Percentiles rank a stretch among this genome's conserved stretches.
Conservation (phyloP, 441 rosid genomes). For the Euphorbia schlechtendalii region DNA sequence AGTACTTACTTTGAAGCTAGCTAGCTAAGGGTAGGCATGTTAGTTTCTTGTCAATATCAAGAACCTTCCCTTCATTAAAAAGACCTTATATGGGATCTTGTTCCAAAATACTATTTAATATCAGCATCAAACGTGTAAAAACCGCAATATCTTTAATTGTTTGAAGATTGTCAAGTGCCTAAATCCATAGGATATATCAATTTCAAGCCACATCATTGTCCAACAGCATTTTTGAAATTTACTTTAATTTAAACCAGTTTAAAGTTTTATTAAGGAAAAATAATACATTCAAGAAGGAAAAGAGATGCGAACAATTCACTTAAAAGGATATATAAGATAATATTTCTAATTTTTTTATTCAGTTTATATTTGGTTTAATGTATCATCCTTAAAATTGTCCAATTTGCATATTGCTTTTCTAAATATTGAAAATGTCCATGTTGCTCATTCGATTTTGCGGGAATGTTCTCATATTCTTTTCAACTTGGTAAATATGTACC, state of each 20-base stretch:
- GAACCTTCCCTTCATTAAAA: slow-evolving; percentile 34
- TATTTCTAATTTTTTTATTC: no score
- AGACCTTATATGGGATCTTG: slow-evolving; percentile 31
- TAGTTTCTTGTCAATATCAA: slow-evolving; percentile 77
- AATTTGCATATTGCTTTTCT: no score
- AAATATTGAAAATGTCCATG: no score
- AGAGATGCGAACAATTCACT: no score
- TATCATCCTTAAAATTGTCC: no score
- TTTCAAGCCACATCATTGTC: not conserved
- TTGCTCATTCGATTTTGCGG: no score
- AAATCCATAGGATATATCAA: not conserved
- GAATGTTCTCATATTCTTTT: no score
- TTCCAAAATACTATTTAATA: slow-evolving; percentile 16
- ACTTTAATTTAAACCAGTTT: not conserved
- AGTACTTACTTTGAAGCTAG: slow-evolving; percentile 10
- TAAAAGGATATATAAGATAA: no score
- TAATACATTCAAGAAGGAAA: no score
- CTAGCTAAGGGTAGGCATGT: slow-evolving; percentile 28
- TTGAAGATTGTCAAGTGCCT: slow-evolving; percentile 24
- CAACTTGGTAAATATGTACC: no score
- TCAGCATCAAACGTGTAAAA: slow-evolving; percentile 33
- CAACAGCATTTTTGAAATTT: not conserved
- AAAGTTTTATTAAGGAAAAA: no score
- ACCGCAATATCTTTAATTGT: slow-evolving; percentile 26
- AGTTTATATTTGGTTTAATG: no score